Percentiles rank a stretch among this genome's conserved stretches.
These are phyloP conservation scores for Primulina huaijiensis DNA, from an alignment of 257 asterid genomes.

Conservation along the genomic window DNA sequence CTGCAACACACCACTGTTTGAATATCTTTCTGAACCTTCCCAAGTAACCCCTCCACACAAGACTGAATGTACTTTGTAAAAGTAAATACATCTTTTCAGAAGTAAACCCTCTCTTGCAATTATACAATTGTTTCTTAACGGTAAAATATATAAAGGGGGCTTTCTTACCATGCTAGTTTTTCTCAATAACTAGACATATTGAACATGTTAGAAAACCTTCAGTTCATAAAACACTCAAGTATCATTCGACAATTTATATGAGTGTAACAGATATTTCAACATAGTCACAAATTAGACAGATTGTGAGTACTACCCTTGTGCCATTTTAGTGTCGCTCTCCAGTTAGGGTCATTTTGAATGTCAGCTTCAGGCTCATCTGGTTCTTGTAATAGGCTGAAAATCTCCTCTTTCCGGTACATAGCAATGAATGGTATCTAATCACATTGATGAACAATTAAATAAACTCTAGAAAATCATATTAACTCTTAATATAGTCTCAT, in stretches of 20 bases:
- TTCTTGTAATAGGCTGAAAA: conserved; percentile 76
- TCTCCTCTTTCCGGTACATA: conserved; percentile 93
- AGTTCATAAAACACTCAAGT: neutral
- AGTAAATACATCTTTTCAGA: neutral
- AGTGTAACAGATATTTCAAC: neutral
- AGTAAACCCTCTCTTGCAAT: neutral
- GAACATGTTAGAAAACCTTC: neutral
- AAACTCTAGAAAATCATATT: neutral
- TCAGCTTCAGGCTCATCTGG: conserved; percentile 56
- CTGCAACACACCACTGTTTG: conserved; percentile 42
- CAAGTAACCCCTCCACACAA: conserved; percentile 8
- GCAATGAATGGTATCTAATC: conserved; percentile 85
- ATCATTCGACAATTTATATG: neutral
- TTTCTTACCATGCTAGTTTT: neutral
- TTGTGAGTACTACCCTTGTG: conserved; percentile 59
- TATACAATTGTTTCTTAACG: conserved; percentile 1
- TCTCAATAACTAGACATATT: conserved; percentile 3
- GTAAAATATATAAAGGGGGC: neutral
- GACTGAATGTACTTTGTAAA: neutral
- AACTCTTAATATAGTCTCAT: neutral
- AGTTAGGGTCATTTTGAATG: conserved; percentile 48
- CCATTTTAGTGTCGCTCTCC: conserved; percentile 66
- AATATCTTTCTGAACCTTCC: conserved; percentile 12
- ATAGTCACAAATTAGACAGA: conserved; percentile 6
- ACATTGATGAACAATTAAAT: conserved; percentile 20